These are phyloP conservation scores for Microcyclosporella mali DNA, from an alignment of 2,329 filamentous ascomycete genomes.

Conservation along the genomic window DNA sequence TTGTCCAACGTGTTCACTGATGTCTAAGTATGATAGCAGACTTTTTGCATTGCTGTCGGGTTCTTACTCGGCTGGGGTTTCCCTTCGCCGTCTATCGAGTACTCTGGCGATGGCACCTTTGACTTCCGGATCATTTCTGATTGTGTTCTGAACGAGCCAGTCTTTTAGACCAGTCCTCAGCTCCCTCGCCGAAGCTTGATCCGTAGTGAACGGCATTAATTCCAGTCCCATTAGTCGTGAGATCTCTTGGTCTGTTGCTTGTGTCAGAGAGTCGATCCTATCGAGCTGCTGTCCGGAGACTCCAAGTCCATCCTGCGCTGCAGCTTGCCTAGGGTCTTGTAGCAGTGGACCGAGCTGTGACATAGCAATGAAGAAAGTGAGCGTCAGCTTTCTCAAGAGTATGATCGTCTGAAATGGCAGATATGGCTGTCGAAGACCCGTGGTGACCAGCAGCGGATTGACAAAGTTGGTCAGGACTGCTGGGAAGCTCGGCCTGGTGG, in stretches of 20 bases:
- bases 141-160: constrained; percentile 81
- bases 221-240: constrained; percentile 67
- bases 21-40: too few species aligned
- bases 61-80: constrained; percentile 1
- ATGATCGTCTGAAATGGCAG: constrained; percentile 80
- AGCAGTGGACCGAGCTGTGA: constrained; percentile 71
- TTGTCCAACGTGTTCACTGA: not conserved
- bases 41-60: too few species aligned
- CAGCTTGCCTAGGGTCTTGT: constrained; percentile 28
- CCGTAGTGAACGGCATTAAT: constrained; percentile 72
- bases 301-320: constrained; percentile 17
- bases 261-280: constrained; percentile 56
- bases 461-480: constrained; percentile 40
- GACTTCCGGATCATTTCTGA: constrained; percentile 73
- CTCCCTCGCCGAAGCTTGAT: constrained; percentile 57
- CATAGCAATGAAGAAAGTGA: constrained; percentile 78
- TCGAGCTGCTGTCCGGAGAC: constrained; percentile 58
- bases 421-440: constrained; percentile 51
- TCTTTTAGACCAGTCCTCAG: constrained; percentile 70
- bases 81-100: constrained; percentile 43
- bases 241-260: constrained; percentile 62
- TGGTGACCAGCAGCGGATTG: constrained; percentile 43
- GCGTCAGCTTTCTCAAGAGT: constrained; percentile 66
- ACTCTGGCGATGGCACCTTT: constrained; percentile 67
- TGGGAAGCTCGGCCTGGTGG: constrained; percentile 48